Percentiles rank a stretch among this genome's conserved stretches.
These are phyloP conservation scores for Medicago truncatula DNA, from an alignment of 306 rosid species.

Conservation along the genomic window DNA sequence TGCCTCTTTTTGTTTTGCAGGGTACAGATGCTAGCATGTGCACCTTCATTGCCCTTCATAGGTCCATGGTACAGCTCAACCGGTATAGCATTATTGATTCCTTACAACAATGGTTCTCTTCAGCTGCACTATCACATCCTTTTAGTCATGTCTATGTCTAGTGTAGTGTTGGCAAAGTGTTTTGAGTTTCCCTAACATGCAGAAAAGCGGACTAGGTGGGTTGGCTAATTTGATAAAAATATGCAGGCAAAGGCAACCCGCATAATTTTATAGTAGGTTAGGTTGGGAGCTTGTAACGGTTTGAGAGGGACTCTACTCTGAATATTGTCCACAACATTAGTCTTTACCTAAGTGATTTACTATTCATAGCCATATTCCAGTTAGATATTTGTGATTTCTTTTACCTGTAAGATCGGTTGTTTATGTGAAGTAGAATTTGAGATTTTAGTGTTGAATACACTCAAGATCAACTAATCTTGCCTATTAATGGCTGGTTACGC, in stretches of 20 bases:
- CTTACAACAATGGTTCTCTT: constrained; percentile 35
- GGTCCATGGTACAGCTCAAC: constrained; percentile 80
- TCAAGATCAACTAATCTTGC: constrained; percentile 10
- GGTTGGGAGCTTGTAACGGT: neutral
- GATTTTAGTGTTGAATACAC: neutral
- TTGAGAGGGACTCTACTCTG: neutral
- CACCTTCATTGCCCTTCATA: constrained; percentile 80
- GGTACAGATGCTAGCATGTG: constrained; percentile 74
- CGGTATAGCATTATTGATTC: constrained; percentile 74
- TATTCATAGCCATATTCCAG: neutral
- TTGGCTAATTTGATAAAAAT: constrained; percentile 5
- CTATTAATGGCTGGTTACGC: constrained; percentile 13
- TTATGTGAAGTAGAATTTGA: neutral
- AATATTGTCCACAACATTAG: neutral
- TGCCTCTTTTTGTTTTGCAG: constrained; percentile 54
- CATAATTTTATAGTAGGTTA: neutral
- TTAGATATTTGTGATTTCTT: neutral
- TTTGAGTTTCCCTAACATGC: neutral
- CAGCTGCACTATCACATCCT: constrained; percentile 31
- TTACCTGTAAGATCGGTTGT: neutral
- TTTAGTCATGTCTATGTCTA: constrained; percentile 24
- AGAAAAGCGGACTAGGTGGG: constrained; percentile 13
- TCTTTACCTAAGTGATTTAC: neutral
- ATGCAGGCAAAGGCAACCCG: neutral
- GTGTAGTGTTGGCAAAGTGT: neutral